These are phyloP conservation scores for Cicer chorassanicum DNA, from an alignment of 306 rosid species.

Conservation along the genomic window DNA sequence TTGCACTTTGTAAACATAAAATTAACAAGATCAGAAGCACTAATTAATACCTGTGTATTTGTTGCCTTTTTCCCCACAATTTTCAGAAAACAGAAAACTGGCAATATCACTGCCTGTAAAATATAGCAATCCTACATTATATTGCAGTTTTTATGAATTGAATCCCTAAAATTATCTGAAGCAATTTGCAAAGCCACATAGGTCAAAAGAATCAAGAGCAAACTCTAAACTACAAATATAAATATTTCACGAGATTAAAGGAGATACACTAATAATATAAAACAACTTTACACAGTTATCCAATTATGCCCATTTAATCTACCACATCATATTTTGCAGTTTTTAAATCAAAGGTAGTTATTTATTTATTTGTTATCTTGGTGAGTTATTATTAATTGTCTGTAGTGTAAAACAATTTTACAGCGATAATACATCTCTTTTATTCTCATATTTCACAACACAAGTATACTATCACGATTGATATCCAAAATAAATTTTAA, in stretches of 20 bases:
- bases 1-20: not conserved
- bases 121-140: constrained; percentile 27
- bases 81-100: constrained; percentile 70
- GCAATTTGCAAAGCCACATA: not conserved
- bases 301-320: too few species aligned
- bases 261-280: too few species aligned
- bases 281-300: too few species aligned
- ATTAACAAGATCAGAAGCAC: constrained; percentile 2
- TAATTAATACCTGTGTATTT: constrained; percentile 55
- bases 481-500: not conserved
- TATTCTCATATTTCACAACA: too few species aligned
- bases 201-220: not conserved
- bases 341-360: too few species aligned
- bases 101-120: constrained; percentile 68
- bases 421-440: too few species aligned
- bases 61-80: constrained; percentile 72
- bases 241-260: not conserved
- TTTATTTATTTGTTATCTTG: too few species aligned
- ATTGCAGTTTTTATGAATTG: constrained; percentile 11
- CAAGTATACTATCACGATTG: too few species aligned
- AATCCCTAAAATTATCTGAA: not conserved
- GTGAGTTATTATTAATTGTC: too few species aligned
- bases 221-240: not conserved
- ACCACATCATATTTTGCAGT: too few species aligned
- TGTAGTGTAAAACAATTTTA: too few species aligned